These are phyloP conservation scores for Aspergillus sclerotialis DNA, from an alignment of 2,329 filamentous ascomycete genomes.

Conservation along the genomic window DNA sequence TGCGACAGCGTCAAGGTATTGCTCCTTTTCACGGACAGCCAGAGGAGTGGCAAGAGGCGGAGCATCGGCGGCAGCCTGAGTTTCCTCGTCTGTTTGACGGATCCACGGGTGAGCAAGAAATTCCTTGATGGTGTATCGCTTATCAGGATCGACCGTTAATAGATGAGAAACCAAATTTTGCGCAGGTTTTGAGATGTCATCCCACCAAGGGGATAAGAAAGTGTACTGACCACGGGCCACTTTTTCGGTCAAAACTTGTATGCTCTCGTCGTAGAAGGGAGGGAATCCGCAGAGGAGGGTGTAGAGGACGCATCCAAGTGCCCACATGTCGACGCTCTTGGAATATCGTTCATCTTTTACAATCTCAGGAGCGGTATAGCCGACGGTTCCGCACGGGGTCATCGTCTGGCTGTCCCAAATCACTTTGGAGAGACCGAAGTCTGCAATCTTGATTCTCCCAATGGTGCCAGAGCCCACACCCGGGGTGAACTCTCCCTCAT, in stretches of 20 bases:
- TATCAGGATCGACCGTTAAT: slow-evolving; percentile 87
- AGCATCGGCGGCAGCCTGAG: slow-evolving; percentile 60
- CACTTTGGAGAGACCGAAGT: slow-evolving; percentile 95
- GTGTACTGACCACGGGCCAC: slow-evolving; percentile 95
- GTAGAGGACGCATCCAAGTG: slow-evolving; percentile 91
- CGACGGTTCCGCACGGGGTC: slow-evolving; percentile 98
- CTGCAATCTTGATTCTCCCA: slow-evolving; percentile 91
- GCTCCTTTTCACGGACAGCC: slow-evolving; percentile 48
- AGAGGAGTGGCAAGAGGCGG: slow-evolving; percentile 65
- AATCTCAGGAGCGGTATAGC: slow-evolving; percentile 96
- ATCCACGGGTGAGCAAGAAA: slow-evolving; percentile 97
- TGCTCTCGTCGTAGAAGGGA: slow-evolving; percentile 97
- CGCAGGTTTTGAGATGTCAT: slow-evolving; percentile 91
- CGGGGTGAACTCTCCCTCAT: slow-evolving; percentile 85
- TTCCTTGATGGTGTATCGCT: slow-evolving; percentile 86
- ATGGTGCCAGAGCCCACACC: slow-evolving; percentile 85
- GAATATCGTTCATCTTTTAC: slow-evolving; percentile 99
- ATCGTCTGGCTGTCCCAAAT: slow-evolving; percentile 98
- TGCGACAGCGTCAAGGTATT: slow-evolving; percentile 50
- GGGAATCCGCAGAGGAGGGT: slow-evolving; percentile 96
- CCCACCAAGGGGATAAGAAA: slow-evolving; percentile 98
- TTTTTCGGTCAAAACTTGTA: slow-evolving; percentile 94
- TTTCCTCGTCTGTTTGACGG: slow-evolving; percentile 60
- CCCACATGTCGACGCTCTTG: slow-evolving; percentile 99
- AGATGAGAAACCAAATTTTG: slow-evolving; percentile 92